Conservation (phyloP, 306 rosid species). For the Fagus sylvatica region DNA sequence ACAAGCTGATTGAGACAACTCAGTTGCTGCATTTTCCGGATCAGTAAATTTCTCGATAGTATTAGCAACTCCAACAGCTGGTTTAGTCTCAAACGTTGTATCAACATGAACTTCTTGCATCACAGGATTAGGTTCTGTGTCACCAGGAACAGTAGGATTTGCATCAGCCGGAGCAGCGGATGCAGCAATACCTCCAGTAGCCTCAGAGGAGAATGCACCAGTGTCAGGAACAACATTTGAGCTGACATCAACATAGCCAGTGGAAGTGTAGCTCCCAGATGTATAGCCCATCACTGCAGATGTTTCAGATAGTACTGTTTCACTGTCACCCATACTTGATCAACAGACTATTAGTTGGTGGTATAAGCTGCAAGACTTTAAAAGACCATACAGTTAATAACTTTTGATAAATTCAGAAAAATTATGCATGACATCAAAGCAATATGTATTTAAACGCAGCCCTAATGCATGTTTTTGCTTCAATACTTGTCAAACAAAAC, state of each 20-base stretch:
- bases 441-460: neutral
- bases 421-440: neutral
- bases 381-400: neutral
- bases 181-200: conserved; percentile 38
- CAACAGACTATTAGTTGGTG: conserved; percentile 10
- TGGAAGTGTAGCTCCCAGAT: conserved; percentile 37
- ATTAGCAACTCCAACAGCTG: conserved; percentile 36
- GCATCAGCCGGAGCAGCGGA: conserved; percentile 34
- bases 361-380: conserved; percentile 30
- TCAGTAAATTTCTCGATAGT: conserved; percentile 33
- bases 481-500: neutral
- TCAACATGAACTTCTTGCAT: conserved; percentile 50
- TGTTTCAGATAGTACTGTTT: conserved; percentile 59
- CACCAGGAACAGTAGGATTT: conserved; percentile 23
- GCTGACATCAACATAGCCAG: conserved; percentile 50
- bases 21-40: conserved; percentile 37
- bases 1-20: conserved; percentile 30
- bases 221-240: conserved; percentile 38
- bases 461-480: neutral
- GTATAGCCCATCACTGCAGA: conserved; percentile 43
- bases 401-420: neutral
- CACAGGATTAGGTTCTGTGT: conserved; percentile 50
- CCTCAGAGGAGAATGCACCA: conserved; percentile 29
- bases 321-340: conserved; percentile 71
- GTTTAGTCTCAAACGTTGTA: conserved; percentile 36